Base-by-base conservation (phyloP, 169 alveolate genomes). In the Neospora caninum region DNA sequence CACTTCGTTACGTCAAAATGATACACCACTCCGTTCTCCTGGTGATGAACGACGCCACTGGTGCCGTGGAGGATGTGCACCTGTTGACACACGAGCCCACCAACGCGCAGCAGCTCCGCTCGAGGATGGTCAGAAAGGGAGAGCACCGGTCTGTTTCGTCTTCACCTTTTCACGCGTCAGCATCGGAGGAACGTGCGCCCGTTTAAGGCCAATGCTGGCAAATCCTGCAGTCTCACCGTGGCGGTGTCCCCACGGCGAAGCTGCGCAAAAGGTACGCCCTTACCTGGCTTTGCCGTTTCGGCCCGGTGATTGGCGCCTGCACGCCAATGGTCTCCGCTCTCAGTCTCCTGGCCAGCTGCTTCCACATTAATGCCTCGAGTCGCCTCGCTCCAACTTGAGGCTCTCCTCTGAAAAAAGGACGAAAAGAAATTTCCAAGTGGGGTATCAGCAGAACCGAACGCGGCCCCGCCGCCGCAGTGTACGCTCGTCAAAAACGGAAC, bases 1-100 rank as follows among this genome's bases (percentile, higher is more conserved):
- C 96, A 95, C 88, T 92, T 91, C 27, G 93, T 91, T 10, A 96
- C 84, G 84, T 96, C 95, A 42, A 96, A 92, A 41, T 80, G 91
- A 67, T 96, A 96, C 58, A 80, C 67, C 22, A 96, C 95, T 31
- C 96, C 96, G 91, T 96, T 94, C 93, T 96, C 97, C 42, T n/a
- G 34, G 70, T 49, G 91, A 38, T 34, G 43, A 22, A 58, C 80
- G 88, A 80, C 78, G 67, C 91, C 91, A 39, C 91, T 53, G 36
- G 20, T 43, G 16, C 91, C 91, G 49, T 53, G 41, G 42, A 91
- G 34, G 41, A 80, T 27, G 43, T 39, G 39, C 10, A 69, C 82
- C 93, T 88, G 93, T 13, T 20, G 64, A 42, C 58, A 49, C 58
- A 49, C 0, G 58, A 49, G 9, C 18, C 18, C 58, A 22, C 9